Evolutionary conservation across 352 stramenopile genomes (phyloP).

Genomic region (Pythium graminicola): DNA sequence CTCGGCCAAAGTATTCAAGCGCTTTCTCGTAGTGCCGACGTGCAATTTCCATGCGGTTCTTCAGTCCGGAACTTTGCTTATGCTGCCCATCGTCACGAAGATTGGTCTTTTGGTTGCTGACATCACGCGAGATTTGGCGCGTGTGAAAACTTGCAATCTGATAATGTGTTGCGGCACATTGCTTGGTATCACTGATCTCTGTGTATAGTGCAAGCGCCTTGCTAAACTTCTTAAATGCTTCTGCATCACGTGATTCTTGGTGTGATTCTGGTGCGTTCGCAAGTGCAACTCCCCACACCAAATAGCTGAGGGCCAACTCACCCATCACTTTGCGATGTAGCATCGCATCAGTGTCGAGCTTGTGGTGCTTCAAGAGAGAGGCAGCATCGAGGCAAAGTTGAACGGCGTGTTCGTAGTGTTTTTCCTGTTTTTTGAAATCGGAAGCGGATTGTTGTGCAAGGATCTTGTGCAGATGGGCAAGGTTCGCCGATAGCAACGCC

Average conservation of each 20-base stretch:
- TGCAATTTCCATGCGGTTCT: constrained; percentile 74
- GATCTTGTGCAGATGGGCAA: constrained; percentile 82
- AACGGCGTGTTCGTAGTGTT: constrained; percentile 56
- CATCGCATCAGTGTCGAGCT: constrained; percentile 40
- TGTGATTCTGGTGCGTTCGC: constrained; percentile 21
- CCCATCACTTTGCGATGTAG: constrained; percentile 68
- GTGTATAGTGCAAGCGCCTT: constrained; percentile 69
- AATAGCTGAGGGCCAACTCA: constrained; percentile 73
- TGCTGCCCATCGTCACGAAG: background rate
- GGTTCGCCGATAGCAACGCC: constrained; percentile 69
- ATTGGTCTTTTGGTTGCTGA: constrained; percentile 15
- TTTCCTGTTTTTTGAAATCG: constrained; percentile 26
- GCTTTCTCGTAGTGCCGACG: constrained; percentile 82
- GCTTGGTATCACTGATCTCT: constrained; percentile 63
- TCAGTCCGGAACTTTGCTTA: constrained; percentile 23
- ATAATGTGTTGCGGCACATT: constrained; percentile 75
- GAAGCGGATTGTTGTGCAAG: constrained; percentile 49
- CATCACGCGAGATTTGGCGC: constrained; percentile 42
- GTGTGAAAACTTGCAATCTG: constrained; percentile 80
- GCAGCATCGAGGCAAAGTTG: constrained; percentile 59
- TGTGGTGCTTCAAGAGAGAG: constrained; percentile 61
- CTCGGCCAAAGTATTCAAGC: constrained; percentile 63
- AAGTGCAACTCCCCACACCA: constrained; percentile 74
- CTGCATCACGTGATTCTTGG: constrained; percentile 34
- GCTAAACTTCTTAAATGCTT: constrained; percentile 56